Conservation (phyloP, 2,329 filamentous ascomycete genomes). For the Aspergillus spinulosporus region DNA sequence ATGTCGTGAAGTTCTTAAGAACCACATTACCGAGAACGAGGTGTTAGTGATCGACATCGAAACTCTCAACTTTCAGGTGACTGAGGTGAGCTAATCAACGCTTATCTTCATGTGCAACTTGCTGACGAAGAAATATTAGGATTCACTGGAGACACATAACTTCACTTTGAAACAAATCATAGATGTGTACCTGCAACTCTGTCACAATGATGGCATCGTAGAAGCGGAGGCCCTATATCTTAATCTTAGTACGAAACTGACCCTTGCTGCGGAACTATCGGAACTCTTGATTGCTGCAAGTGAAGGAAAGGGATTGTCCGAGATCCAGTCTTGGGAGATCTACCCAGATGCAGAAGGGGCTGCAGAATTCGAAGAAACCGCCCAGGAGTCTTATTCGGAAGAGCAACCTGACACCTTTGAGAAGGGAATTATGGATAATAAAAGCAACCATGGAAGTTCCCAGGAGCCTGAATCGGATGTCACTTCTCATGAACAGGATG, state of each 20-base stretch:
- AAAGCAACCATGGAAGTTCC: conserved; percentile 21
- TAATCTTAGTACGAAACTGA: conserved; percentile 55
- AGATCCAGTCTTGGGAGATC: conserved; percentile 47
- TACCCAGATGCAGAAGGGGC: conserved; percentile 51
- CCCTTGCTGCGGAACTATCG: conserved; percentile 54
- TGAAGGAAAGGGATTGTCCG: conserved; percentile 59
- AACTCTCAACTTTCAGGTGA: conserved; percentile 56
- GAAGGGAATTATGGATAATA: conserved; percentile 9
- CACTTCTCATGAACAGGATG: conserved; percentile 1
- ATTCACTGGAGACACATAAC: conserved; percentile 50
- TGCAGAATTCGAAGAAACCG: conserved; percentile 19
- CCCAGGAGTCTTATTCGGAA: conserved; percentile 20
- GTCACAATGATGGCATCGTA: conserved; percentile 58
- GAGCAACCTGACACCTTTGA: conserved; percentile 13
- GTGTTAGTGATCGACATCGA: conserved; percentile 59
- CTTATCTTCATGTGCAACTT: conserved; percentile 9
- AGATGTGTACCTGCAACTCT: conserved; percentile 59
- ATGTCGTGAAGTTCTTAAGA: conserved; percentile 56
- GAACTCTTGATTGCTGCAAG: conserved; percentile 55
- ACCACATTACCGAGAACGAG: conserved; percentile 57
- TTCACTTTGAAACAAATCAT: conserved; percentile 59
- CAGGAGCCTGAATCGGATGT: conserved; percentile 17
- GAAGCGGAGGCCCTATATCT: conserved; percentile 59
- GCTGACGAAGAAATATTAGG: conserved; percentile 42
- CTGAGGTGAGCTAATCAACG: conserved; percentile 52